Conservation (phyloP, 164 flowering plant species). For the Magnolia changhungtana region DNA sequence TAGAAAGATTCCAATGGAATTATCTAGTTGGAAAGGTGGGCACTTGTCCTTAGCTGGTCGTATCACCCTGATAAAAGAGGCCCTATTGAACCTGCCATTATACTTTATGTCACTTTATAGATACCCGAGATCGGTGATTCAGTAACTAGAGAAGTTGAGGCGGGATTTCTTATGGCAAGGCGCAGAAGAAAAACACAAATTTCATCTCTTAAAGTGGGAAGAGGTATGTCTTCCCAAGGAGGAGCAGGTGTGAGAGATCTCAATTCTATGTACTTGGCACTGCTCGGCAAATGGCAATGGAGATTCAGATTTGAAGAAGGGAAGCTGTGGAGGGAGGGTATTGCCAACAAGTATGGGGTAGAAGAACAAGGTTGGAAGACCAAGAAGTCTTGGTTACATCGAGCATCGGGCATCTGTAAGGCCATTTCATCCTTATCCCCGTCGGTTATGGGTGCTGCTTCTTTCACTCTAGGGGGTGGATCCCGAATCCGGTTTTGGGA, state of each 20-base stretch:
- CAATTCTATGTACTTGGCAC: neutral
- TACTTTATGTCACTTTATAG: neutral
- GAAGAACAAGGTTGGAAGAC: neutral
- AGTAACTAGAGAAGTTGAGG: neutral
- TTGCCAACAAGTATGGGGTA: neutral
- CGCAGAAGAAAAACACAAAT: neutral
- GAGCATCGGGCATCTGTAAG: no score
- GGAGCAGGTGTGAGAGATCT: neutral
- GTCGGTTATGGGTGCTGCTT: no score
- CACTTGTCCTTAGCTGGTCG: neutral
- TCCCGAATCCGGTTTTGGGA: no score
- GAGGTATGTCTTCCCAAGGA: neutral
- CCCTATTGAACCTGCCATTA: neutral
- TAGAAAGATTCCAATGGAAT: neutral
- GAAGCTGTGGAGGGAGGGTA: neutral
- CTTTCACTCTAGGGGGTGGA: no score
- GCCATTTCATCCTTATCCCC: no score
- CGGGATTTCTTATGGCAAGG: neutral
- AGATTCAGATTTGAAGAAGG: neutral
- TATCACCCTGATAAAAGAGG: neutral
- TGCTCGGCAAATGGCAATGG: neutral
- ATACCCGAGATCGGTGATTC: neutral
- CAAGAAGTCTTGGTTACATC: no score
- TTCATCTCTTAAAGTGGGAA: neutral
- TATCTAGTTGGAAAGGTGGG: neutral